Evolutionary conservation across 2,329 filamentous ascomycete species (phyloP).

Genomic region (Fusarium phyllophilum): DNA sequence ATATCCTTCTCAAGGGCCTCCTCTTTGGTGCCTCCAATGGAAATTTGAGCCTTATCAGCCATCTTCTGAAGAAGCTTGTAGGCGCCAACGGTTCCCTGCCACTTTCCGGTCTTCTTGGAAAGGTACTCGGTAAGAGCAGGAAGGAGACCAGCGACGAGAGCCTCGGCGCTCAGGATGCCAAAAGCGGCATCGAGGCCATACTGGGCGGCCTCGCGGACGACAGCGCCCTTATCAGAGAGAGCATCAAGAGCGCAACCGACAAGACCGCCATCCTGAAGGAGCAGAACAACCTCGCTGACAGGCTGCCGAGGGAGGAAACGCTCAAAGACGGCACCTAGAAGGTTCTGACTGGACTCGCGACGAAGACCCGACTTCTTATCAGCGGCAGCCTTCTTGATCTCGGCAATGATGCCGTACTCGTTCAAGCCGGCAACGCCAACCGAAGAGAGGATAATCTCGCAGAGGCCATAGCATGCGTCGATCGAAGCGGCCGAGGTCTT

Average conservation of each 20-base stretch:
- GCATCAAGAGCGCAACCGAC: conserved; percentile 81
- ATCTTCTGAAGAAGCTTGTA: conserved; percentile 88
- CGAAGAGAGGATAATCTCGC: conserved; percentile 65
- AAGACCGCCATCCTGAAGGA: conserved; percentile 82
- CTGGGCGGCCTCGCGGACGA: conserved; percentile 90
- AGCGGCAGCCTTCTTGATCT: conserved; percentile 76
- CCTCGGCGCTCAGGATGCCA: conserved; percentile 80
- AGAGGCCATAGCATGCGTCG: conserved; percentile 70
- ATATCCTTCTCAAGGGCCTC: conserved; percentile 89
- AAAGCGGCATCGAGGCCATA: conserved; percentile 95
- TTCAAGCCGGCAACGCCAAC: conserved; percentile 64
- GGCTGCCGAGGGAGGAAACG: conserved; percentile 82
- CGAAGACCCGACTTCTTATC: conserved; percentile 93
- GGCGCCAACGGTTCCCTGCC: conserved; percentile 94
- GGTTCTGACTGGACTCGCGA: conserved; percentile 93
- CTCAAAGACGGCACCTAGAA: conserved; percentile 93
- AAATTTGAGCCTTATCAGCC: conserved; percentile 93
- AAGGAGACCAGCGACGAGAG: conserved; percentile 83
- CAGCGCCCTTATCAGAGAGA: conserved; percentile 87
- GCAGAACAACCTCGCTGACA: conserved; percentile 81
- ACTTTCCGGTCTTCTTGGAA: conserved; percentile 87
- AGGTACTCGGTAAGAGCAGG: conserved; percentile 81
- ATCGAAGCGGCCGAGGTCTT: conserved; percentile 75
- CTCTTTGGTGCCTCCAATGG: conserved; percentile 80
- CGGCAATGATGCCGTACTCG: conserved; percentile 64